A percentile compares a stretch with the other conserved stretches of the same genome.
Evolutionary conservation across 805 yeast species (phyloP).

Genomic region (Candida suzukii): DNA sequence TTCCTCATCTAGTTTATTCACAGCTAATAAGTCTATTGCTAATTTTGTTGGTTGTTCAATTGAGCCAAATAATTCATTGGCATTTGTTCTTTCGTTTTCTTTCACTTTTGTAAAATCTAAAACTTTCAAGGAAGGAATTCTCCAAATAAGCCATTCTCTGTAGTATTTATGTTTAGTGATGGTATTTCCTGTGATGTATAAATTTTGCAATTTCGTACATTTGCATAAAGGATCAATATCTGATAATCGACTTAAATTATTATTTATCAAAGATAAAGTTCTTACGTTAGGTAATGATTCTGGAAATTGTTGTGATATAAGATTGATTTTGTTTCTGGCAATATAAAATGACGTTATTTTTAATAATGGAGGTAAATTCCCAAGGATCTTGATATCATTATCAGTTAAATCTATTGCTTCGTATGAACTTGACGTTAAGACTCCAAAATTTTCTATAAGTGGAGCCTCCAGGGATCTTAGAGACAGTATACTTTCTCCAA

Average conservation of each 20-base stretch:
- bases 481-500: conserved; percentile 34
- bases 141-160: conserved; percentile 51
- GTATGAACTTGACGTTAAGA: conserved; percentile 30
- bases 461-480: conserved; percentile 35
- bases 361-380: conserved; percentile 37
- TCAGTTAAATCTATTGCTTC: conserved; percentile 68
- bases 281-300: conserved; percentile 44
- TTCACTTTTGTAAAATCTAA: conserved; percentile 65
- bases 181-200: conserved; percentile 56
- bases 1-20: conserved; percentile 1
- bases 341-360: conserved; percentile 48
- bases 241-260: conserved; percentile 38
- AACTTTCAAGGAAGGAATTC: conserved; percentile 53
- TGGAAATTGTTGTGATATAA: conserved; percentile 29
- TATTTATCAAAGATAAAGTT: conserved; percentile 45
- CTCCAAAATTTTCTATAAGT: conserved; percentile 36
- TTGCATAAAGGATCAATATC: conserved; percentile 33
- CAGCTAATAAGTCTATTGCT: conserved; percentile 21
- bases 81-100: conserved; percentile 41
- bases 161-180: conserved; percentile 45
- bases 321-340: conserved; percentile 53
- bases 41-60: conserved; percentile 20
- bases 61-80: conserved; percentile 36
- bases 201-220: conserved; percentile 35
- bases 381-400: conserved; percentile 57